Evolutionary conservation across 257 asterid genomes (phyloP).

Genomic region (Solanum paucissectum): DNA sequence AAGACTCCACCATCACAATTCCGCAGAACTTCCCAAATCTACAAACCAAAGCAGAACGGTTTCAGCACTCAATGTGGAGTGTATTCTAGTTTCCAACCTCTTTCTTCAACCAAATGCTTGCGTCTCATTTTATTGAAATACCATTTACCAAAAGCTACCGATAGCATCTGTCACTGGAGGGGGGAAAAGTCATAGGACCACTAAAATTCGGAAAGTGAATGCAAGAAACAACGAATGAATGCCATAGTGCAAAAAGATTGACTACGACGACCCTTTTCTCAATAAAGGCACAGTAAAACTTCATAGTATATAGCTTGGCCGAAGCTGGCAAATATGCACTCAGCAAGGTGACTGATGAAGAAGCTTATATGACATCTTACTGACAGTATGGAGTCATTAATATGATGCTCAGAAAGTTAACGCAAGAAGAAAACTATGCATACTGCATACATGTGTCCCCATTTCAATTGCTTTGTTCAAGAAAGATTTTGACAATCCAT

Average conservation of each 20-base stretch:
- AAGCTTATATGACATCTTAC: background rate
- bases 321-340: background rate
- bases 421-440: background rate
- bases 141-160: background rate
- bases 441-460: background rate
- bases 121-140: background rate
- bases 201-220: background rate
- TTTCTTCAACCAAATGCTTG: background rate
- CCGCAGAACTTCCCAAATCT: slow-evolving; percentile 93
- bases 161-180: background rate
- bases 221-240: background rate
- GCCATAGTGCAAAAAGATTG: background rate
- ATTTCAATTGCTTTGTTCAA: background rate
- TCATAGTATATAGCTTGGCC: background rate
- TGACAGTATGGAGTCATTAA: background rate
- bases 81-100: background rate
- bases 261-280: background rate
- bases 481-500: background rate
- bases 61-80: background rate
- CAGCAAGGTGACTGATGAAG: background rate
- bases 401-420: background rate
- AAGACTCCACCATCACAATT: slow-evolving; percentile 77
- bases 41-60: slow-evolving; percentile 2
- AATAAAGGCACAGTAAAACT: background rate
- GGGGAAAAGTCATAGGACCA: background rate